phyloP scores from a whole-genome alignment of 352 stramenopile genomes.

The Globisporangium parvum region DNA sequence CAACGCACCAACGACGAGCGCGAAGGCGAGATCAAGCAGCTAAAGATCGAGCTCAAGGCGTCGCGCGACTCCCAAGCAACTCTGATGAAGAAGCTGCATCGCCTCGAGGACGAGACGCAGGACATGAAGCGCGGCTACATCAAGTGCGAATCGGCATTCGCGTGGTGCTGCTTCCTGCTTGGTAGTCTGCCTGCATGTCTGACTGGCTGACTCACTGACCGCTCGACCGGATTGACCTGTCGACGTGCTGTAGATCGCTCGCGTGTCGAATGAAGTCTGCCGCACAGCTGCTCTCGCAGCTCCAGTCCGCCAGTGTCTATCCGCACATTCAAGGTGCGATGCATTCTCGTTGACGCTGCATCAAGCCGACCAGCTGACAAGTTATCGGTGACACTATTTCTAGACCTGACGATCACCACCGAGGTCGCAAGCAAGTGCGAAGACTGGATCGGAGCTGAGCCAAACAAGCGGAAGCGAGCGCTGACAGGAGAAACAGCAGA shows the following conservation, averaged over 20 bases:
- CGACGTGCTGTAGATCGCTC: slow-evolving; percentile 33
- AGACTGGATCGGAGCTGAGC: slow-evolving; percentile 20
- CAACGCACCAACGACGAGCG: slow-evolving; percentile 42
- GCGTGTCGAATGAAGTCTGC: slow-evolving; percentile 50
- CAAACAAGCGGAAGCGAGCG: slow-evolving; percentile 40
- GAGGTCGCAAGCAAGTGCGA: slow-evolving; percentile 20
- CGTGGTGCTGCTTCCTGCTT: neutral
- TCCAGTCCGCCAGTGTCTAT: slow-evolving; percentile 24
- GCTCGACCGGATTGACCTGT: neutral
- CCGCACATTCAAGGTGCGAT: slow-evolving; percentile 12
- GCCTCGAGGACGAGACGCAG: slow-evolving; percentile 27
- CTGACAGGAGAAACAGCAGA: slow-evolving; percentile 2
- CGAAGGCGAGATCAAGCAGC: slow-evolving; percentile 30
- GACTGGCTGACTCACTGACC: neutral
- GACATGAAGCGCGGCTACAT: slow-evolving; percentile 56
- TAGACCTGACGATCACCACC: slow-evolving; percentile 11
- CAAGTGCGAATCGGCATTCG: slow-evolving; percentile 19
- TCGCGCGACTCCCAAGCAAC: slow-evolving; percentile 36
- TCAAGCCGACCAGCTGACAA: neutral
- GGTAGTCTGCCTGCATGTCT: too few relatives aligned
- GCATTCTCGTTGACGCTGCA: neutral
- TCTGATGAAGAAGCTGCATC: slow-evolving; percentile 41
- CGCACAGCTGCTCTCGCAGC: slow-evolving; percentile 33
- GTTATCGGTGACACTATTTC: neutral
- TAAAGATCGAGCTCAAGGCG: slow-evolving; percentile 38